Percentiles rank a stretch among this genome's conserved stretches.
Conservation (phyloP, 768 basidiomycete species). For the Coprinopsis marcescibilis region DNA sequence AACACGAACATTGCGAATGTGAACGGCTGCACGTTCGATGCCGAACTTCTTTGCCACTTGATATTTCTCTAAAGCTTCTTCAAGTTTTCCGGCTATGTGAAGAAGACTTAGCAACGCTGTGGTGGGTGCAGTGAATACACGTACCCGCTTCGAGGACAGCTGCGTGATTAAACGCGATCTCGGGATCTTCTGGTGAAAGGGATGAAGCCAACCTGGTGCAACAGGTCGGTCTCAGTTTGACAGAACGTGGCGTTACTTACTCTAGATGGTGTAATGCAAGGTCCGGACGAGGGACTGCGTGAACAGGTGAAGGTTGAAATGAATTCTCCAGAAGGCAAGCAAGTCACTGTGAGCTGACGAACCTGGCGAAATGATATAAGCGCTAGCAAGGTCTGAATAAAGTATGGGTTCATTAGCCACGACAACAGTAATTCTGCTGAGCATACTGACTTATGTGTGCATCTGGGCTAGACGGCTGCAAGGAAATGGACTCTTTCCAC, state of each 20-base stretch:
- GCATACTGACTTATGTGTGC: slow-evolving; percentile 73
- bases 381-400: slow-evolving; percentile 73
- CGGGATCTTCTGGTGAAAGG: slow-evolving; percentile 84
- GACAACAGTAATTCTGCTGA: slow-evolving; percentile 7
- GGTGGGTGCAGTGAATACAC: slow-evolving; percentile 22
- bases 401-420: slow-evolving; percentile 14
- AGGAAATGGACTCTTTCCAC: slow-evolving; percentile 79
- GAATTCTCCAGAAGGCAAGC: slow-evolving; percentile 6
- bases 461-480: slow-evolving; percentile 81
- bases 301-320: slow-evolving; percentile 10
- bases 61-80: slow-evolving; percentile 78
- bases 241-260: slow-evolving; percentile 36
- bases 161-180: slow-evolving; percentile 88
- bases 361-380: slow-evolving; percentile 74
- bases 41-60: slow-evolving; percentile 72
- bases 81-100: slow-evolving; percentile 63
- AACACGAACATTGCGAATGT: slow-evolving; percentile 70
- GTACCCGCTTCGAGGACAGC: slow-evolving; percentile 86
- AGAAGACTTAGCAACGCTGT: slow-evolving; percentile 12
- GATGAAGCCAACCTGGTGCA: slow-evolving; percentile 71
- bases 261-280: slow-evolving; percentile 80
- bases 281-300: slow-evolving; percentile 69
- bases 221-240: slow-evolving; percentile 14
- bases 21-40: slow-evolving; percentile 75
- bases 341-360: slow-evolving; percentile 14